A percentile compares a stretch with the other conserved stretches of the same genome.
These are phyloP conservation scores for Austropuccinia psidii DNA, from an alignment of 1,284 basidiomycete species.

Conservation along the genomic window DNA sequence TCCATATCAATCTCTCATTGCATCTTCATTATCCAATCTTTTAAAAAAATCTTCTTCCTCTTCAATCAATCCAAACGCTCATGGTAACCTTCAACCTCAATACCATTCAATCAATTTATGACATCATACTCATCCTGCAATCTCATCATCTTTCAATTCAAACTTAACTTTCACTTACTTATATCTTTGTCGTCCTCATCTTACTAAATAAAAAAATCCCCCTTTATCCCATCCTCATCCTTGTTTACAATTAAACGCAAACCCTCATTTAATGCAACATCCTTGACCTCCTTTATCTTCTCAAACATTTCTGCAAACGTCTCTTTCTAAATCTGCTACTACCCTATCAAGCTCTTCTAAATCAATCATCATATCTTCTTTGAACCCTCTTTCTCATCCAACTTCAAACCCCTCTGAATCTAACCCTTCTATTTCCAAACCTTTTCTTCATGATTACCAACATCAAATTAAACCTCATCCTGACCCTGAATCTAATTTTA, in stretches of 20 bases:
- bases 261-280: neutral
- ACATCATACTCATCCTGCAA: too few species aligned
- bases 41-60: neutral
- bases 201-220: too few species aligned
- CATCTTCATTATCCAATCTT: neutral
- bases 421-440: constrained; percentile 60
- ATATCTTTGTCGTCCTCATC: too few species aligned
- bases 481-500: constrained; percentile 96
- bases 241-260: neutral
- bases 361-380: constrained; percentile 1
- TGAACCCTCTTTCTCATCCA: neutral
- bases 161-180: too few species aligned
- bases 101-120: neutral
- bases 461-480: constrained; percentile 94
- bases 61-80: neutral
- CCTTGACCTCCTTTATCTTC: neutral
- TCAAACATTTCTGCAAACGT: neutral
- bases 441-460: constrained; percentile 94
- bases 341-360: neutral
- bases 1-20: neutral
- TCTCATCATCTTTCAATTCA: neutral
- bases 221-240: too few species aligned
- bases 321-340: constrained; percentile 14
- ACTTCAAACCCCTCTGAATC: constrained; percentile 38
- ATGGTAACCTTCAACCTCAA: neutral